Base-by-base conservation (phyloP, 148 eudicot species). In the Amaranthus hypochondriacus region DNA sequence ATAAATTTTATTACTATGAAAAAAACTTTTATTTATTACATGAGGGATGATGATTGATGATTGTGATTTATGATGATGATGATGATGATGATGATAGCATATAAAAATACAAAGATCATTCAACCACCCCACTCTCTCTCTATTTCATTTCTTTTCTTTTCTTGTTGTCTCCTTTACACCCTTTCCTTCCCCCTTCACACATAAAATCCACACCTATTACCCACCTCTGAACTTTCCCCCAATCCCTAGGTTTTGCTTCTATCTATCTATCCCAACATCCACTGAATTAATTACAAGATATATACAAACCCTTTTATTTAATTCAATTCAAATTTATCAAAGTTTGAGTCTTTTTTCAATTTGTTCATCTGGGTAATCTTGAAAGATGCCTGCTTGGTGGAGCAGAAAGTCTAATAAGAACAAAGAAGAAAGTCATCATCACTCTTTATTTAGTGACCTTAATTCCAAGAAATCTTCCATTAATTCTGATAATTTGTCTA, bases 361-460 rank as follows among this genome's bases (percentile, higher is more conserved):
- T 73, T 46, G n/a, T 53, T n/a, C 50, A 0, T 47, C 46, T 52
- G 54, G 47, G 50, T 56, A 47, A 10, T n/a, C 28, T 11, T 55
- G 10, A 14, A 76, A 57, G 47, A 93, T 93, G 95, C 92, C 91
- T 81, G 82, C 83, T 80, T 94, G 98, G 98, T 91, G 94, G 91
- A 75, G 83, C 15, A 86, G 83, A 81, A 87, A 84, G 84, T 82
- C 87, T 3, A 65, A 74, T 73, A 88, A 81, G 75, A 76, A 58
- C 81, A 91, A 91, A 77, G 84, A 79, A 5, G 84, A 84, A 14
- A 69, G 15, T 49, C 59, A 71, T 11, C 75, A 76, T n/a, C 73
- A 75, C 52, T 12, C 59, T 61, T 70, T 60, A 63, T 50, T 8
- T 69, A 66, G 56, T 48, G 77, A 55, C 50, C 72, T 4, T 71